These are phyloP conservation scores for Salix dunnii DNA, from an alignment of 345 rosid species.

Conservation along the genomic window DNA sequence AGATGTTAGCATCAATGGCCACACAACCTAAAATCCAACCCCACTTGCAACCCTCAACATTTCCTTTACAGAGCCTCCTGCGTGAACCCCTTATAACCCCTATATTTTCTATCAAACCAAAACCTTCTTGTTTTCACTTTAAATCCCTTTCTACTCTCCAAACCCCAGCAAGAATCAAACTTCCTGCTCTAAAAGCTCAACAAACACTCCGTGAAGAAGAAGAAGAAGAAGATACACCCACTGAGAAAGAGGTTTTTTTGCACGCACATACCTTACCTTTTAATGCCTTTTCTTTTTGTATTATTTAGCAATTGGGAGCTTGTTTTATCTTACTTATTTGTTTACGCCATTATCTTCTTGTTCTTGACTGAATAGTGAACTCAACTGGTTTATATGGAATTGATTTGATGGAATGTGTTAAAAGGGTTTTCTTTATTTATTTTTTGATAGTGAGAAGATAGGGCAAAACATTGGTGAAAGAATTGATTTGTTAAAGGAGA, in stretches of 20 bases:
- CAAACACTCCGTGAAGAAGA: constrained; percentile 24
- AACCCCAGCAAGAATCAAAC: constrained; percentile 13
- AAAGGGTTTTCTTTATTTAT: too few species aligned
- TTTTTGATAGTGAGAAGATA: background rate
- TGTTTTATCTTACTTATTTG: background rate
- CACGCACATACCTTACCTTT: background rate
- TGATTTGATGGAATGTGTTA: background rate
- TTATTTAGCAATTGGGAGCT: background rate
- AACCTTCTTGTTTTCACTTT: constrained; percentile 6
- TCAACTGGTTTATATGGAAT: background rate
- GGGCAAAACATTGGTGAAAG: too few species aligned
- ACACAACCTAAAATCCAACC: constrained; percentile 23
- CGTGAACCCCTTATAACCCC: constrained; percentile 28
- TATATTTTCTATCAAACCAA: constrained; percentile 12
- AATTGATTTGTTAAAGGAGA: background rate
- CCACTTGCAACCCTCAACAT: constrained; percentile 23
- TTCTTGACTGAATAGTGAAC: constrained; percentile 1
- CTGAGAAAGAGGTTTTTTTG: constrained; percentile 38
- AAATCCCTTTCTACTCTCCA: constrained; percentile 17
- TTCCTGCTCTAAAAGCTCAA: constrained; percentile 31
- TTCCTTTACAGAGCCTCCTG: constrained; percentile 17
- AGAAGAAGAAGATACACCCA: constrained; percentile 22
- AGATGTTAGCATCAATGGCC: constrained; percentile 33
- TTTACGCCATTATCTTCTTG: background rate
- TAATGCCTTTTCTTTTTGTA: background rate